Conservation (phyloP, 2,329 filamentous ascomycete genomes). For the Helicocarpus griseus region DNA sequence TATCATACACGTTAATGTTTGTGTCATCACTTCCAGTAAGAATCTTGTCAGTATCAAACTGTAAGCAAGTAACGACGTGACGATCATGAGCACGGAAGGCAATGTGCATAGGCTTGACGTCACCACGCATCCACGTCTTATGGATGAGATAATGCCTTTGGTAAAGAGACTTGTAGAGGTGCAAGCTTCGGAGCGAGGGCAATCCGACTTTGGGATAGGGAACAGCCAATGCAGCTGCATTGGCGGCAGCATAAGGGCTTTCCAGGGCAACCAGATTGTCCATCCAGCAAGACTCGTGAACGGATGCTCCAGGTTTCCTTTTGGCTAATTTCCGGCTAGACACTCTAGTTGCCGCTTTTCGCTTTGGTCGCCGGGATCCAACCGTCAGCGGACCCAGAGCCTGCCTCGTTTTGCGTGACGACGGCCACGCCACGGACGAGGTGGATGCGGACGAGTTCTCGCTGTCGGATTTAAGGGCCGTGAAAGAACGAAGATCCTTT, state of each 20-base stretch:
- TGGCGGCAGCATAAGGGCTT: constrained; percentile 71
- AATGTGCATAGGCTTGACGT: constrained; percentile 78
- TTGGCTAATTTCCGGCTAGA: constrained; percentile 47
- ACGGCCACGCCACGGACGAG: constrained; percentile 13
- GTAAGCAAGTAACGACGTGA: constrained; percentile 93
- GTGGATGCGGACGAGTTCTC: constrained; percentile 20
- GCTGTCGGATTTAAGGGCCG: constrained; percentile 30
- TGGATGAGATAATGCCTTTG: constrained; percentile 85
- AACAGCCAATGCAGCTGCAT: constrained; percentile 70
- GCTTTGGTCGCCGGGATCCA: constrained; percentile 28
- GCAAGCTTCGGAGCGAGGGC: constrained; percentile 67
- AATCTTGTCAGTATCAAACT: constrained; percentile 97
- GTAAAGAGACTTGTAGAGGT: constrained; percentile 94
- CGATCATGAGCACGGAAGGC: constrained; percentile 94
- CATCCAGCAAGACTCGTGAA: constrained; percentile 36
- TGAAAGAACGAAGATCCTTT: constrained; percentile 59
- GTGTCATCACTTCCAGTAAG: constrained; percentile 96
- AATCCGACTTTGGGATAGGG: constrained; percentile 74
- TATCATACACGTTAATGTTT: constrained; percentile 96
- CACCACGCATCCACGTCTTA: constrained; percentile 78
- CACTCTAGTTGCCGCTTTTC: constrained; percentile 38
- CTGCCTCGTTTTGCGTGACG: constrained; percentile 18
- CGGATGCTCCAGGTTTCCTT: constrained; percentile 37
- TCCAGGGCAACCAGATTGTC: constrained; percentile 49
- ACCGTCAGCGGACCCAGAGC: constrained; percentile 15